These are phyloP conservation scores for Croton laevigatus DNA, from an alignment of 441 rosid species.

Conservation along the genomic window DNA sequence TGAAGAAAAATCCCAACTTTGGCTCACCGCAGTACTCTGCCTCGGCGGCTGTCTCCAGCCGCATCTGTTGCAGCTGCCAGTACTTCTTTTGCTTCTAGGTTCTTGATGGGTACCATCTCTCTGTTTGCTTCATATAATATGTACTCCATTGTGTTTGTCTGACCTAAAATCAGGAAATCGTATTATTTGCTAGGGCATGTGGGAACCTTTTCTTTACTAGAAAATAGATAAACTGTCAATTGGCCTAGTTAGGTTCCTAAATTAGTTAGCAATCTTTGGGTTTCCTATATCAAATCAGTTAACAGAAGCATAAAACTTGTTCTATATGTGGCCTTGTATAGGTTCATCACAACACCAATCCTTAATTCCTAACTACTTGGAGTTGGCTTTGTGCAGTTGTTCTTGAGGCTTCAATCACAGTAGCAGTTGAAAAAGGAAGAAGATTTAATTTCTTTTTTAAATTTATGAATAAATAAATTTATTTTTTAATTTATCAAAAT, in stretches of 20 bases:
- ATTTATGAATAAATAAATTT: too few relatives aligned
- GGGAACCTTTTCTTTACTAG: neutral
- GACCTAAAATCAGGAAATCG: neutral
- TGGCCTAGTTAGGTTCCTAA: neutral
- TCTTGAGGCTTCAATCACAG: too few relatives aligned
- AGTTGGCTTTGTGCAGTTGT: too few relatives aligned
- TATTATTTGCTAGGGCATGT: slow-evolving; percentile 9
- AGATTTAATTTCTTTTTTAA: too few relatives aligned
- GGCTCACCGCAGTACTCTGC: slow-evolving; percentile 47
- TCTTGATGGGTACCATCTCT: slow-evolving; percentile 61
- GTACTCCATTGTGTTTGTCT: too few relatives aligned
- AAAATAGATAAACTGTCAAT: neutral
- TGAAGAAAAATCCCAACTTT: slow-evolving; percentile 57
- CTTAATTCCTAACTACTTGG: too few relatives aligned
- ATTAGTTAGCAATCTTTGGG: neutral
- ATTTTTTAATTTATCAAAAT: neutral
- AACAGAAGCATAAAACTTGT: neutral
- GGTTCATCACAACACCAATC: too few relatives aligned
- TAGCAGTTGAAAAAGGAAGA: too few relatives aligned
- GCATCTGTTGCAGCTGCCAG: slow-evolving; percentile 55
- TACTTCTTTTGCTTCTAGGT: slow-evolving; percentile 73
- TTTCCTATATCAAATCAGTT: neutral
- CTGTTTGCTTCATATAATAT: neutral
- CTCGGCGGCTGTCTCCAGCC: slow-evolving; percentile 52
- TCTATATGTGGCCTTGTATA: too few relatives aligned